These are phyloP conservation scores for Cystoderma amianthinum DNA, from an alignment of 768 basidiomycete genomes.

Conservation along the genomic window DNA sequence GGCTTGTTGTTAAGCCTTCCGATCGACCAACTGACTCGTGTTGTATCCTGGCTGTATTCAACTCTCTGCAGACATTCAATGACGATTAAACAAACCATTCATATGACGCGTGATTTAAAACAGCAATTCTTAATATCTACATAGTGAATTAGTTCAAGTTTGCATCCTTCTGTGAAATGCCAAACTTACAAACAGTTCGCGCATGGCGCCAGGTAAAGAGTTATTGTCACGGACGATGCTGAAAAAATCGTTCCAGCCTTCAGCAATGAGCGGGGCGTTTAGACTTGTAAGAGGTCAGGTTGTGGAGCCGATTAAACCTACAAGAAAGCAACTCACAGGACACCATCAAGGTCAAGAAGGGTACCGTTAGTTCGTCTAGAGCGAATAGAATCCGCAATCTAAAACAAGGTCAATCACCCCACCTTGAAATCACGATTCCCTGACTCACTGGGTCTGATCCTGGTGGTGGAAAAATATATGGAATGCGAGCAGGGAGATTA, in stretches of 20 bases:
- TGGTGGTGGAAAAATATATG: constrained; percentile 32
- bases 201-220: constrained; percentile 22
- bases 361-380: constrained; percentile 24
- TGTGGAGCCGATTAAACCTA: background rate
- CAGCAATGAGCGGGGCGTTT: constrained; percentile 20
- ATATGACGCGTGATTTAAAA: constrained; percentile 19
- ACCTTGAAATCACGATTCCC: background rate
- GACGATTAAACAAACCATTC: constrained; percentile 15
- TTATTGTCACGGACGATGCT: constrained; percentile 20
- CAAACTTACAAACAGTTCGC: constrained; percentile 24
- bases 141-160: background rate
- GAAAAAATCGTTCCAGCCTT: constrained; percentile 26
- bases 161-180: background rate
- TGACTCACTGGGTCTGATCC: constrained; percentile 18
- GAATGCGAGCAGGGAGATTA: constrained; percentile 32
- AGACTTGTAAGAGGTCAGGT: constrained; percentile 9
- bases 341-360: constrained; percentile 29
- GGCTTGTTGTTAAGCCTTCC: constrained; percentile 19
- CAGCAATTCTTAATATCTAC: constrained; percentile 20
- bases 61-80: too few species aligned
- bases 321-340: constrained; percentile 17
- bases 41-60: constrained; percentile 16
- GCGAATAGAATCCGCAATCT: constrained; percentile 32
- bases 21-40: constrained; percentile 23
- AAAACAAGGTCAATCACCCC: background rate